phyloP scores from a whole-genome alignment of 2,329 filamentous ascomycete species.

The Pseudogymnoascus sp. region DNA sequence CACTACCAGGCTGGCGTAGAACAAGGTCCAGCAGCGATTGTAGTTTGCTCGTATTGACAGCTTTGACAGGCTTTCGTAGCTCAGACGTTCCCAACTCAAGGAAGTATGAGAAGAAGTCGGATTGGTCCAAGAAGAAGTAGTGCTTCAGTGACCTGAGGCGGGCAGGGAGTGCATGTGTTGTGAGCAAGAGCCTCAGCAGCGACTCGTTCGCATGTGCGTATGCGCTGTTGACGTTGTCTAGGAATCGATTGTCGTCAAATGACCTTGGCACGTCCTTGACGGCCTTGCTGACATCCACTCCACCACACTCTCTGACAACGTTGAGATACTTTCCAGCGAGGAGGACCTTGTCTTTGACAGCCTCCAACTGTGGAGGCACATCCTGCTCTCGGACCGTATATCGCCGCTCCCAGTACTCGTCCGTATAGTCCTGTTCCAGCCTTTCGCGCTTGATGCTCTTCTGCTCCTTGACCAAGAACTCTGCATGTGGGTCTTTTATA shows the following conservation, averaged over 20 bases:
- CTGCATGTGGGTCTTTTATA: slow-evolving; percentile 86
- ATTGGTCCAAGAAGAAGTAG: slow-evolving; percentile 97
- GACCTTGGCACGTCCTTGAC: slow-evolving; percentile 82
- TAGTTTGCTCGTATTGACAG: slow-evolving; percentile 84
- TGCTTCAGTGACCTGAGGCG: slow-evolving; percentile 88
- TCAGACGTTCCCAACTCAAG: slow-evolving; percentile 86
- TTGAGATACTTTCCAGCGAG: slow-evolving; percentile 97
- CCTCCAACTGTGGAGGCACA: slow-evolving; percentile 83
- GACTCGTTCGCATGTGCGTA: slow-evolving; percentile 95
- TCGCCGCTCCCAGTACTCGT: slow-evolving; percentile 97
- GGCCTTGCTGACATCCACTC: slow-evolving; percentile 85
- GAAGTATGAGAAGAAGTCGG: slow-evolving; percentile 97
- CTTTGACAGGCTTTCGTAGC: slow-evolving; percentile 78
- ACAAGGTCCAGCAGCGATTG: slow-evolving; percentile 95
- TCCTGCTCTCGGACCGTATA: slow-evolving; percentile 91
- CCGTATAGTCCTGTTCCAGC: slow-evolving; percentile 91
- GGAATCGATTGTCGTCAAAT: slow-evolving; percentile 83
- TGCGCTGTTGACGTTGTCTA: slow-evolving; percentile 91
- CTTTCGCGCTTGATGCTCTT: slow-evolving; percentile 88
- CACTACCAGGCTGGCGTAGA: slow-evolving; percentile 88
- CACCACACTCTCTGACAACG: slow-evolving; percentile 92
- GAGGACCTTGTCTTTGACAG: slow-evolving; percentile 87
- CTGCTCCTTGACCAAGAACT: slow-evolving; percentile 93
- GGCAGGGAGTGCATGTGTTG: slow-evolving; percentile 82
- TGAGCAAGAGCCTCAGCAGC: slow-evolving; percentile 80